Conservation (phyloP, 768 basidiomycete genomes). For the Kwoniella bestiolae region DNA sequence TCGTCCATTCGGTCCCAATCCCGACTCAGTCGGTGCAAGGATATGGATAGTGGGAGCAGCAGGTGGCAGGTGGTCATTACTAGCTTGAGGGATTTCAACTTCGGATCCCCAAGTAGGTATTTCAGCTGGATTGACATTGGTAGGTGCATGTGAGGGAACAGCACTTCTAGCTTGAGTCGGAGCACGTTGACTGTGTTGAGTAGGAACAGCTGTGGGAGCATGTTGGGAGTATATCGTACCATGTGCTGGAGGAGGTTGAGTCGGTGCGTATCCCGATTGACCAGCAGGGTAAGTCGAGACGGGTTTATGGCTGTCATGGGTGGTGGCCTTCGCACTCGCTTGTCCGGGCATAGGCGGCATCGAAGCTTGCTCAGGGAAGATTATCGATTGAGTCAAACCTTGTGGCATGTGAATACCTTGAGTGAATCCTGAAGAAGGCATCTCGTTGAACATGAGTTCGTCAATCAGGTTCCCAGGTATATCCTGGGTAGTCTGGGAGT, state of each 20-base stretch:
- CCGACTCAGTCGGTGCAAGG: conserved; percentile 52
- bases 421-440: conserved; percentile 22
- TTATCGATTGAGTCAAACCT: conserved; percentile 16
- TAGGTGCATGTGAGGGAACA: neutral
- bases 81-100: conserved; percentile 45
- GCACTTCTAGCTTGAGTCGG: conserved; percentile 11
- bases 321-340: neutral
- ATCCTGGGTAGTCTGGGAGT: conserved; percentile 24
- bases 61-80: conserved; percentile 27
- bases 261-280: neutral
- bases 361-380: conserved; percentile 8
- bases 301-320: conserved; percentile 8
- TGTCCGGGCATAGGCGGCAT: conserved; percentile 16
- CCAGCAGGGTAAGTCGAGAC: conserved; percentile 6
- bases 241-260: neutral
- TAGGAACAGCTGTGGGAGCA: neutral
- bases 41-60: conserved; percentile 48
- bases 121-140: conserved; percentile 22
- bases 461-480: conserved; percentile 36
- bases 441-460: conserved; percentile 40
- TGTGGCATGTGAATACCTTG: conserved; percentile 13
- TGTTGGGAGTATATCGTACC: neutral
- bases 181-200: neutral
- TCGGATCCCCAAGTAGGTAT: conserved; percentile 47
- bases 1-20: conserved; percentile 23